Evolutionary conservation across 495 filamentous ascomycete species (phyloP).

Genomic region (Talaromyces nanjingensis): DNA sequence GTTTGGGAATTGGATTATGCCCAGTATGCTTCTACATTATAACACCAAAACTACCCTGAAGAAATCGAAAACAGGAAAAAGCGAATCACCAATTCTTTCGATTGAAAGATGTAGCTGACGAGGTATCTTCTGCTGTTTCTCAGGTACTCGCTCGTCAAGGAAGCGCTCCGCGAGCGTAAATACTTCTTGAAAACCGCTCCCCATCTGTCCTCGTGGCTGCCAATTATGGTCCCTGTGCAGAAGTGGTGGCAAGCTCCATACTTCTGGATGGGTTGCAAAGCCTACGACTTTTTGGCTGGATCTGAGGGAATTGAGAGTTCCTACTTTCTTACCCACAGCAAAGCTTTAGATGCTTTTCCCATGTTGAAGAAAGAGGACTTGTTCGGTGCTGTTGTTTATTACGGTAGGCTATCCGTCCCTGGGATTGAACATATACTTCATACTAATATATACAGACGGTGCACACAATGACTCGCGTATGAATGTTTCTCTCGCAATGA

Average conservation of each 20-base stretch:
- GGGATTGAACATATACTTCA: not conserved
- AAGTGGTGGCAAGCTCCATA: slow-evolving; percentile 98
- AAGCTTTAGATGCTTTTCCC: slow-evolving; percentile 93
- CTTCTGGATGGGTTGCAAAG: slow-evolving; percentile 94
- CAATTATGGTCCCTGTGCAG: slow-evolving; percentile 94
- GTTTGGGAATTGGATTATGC: slow-evolving; percentile 94
- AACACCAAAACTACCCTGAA: not conserved
- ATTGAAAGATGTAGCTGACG: slow-evolving; percentile 11
- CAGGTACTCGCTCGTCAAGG: slow-evolving; percentile 80
- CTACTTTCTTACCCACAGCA: slow-evolving; percentile 91
- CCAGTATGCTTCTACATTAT: slow-evolving; percentile 46
- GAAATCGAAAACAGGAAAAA: not conserved
- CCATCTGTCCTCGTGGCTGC: slow-evolving; percentile 89
- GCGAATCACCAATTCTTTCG: not conserved
- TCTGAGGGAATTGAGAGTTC: slow-evolving; percentile 95
- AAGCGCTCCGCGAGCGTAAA: slow-evolving; percentile 91
- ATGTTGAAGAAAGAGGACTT: slow-evolving; percentile 87
- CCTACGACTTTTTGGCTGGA: slow-evolving; percentile 90
- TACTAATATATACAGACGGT: slow-evolving; percentile 52
- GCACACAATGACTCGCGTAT: slow-evolving; percentile 98
- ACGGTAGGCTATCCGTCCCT: slow-evolving; percentile 43
- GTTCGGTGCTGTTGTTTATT: slow-evolving; percentile 91
- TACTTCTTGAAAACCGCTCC: slow-evolving; percentile 96
- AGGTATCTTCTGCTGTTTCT: not conserved
- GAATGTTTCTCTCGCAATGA: slow-evolving; percentile 96